Conservation (phyloP, 768 basidiomycete species). For the Tricholomella constricta region DNA sequence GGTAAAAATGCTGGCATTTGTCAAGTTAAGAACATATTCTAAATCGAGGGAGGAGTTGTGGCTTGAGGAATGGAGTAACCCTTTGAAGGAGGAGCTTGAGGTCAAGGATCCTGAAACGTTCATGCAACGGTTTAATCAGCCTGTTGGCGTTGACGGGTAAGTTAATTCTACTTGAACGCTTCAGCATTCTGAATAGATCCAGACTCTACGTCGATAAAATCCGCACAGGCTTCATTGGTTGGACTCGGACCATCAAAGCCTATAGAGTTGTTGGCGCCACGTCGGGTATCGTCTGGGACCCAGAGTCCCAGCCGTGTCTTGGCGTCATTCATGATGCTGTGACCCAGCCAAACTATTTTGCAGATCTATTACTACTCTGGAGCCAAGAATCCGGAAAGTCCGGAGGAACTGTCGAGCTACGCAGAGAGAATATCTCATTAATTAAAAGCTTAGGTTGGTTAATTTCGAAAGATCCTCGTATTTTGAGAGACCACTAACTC, state of each 20-base stretch:
- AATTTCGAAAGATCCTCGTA: not conserved
- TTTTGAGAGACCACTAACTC: not conserved
- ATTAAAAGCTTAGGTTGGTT: constrained; percentile 43
- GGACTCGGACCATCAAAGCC: constrained; percentile 64
- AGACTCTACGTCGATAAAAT: constrained; percentile 72
- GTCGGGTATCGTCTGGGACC: constrained; percentile 53
- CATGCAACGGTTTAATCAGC: constrained; percentile 44
- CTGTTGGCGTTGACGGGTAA: constrained; percentile 39
- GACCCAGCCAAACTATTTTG: constrained; percentile 56
- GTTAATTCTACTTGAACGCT: constrained; percentile 13
- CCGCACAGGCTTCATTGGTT: constrained; percentile 76
- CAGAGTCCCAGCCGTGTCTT: constrained; percentile 49
- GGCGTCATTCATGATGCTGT: constrained; percentile 51
- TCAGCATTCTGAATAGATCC: constrained; percentile 6
- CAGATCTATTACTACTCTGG: constrained; percentile 65
- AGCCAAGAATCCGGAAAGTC: constrained; percentile 76
- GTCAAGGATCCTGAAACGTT: constrained; percentile 54
- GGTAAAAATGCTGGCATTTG: constrained; percentile 62
- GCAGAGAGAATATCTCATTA: constrained; percentile 47
- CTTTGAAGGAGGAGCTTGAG: constrained; percentile 48
- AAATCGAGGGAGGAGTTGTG: constrained; percentile 65
- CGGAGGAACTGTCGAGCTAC: constrained; percentile 52
- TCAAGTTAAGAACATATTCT: constrained; percentile 79
- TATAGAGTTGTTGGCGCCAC: constrained; percentile 48
- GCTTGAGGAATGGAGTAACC: constrained; percentile 72